Base-by-base conservation (phyloP, 805 yeast genomes). In the Sugiyamaella mastotermitis region DNA sequence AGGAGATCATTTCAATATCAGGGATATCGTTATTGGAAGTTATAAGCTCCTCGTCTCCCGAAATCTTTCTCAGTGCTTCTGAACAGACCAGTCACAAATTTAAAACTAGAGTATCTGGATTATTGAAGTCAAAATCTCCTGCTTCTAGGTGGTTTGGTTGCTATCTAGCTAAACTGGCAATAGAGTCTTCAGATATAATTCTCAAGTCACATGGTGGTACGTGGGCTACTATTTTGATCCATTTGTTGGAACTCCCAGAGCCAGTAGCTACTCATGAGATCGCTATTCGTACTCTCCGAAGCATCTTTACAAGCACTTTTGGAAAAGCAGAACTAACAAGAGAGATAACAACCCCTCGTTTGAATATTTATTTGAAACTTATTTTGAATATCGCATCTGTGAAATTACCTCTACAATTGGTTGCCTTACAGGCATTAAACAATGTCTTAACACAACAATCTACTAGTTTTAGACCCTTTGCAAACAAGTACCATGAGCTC, bases 241-340 rank as follows among this genome's bases (percentile, higher is more conserved):
- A 66, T 41, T 47, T 59, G 16, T 51, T 67, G 6, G 62, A 59
- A 27, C 56, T 64, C 11, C 60, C 59, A n/a, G 57, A 59, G 18
- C 48, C 54, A 5, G 39, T 51, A 6, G 46, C 58, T 3, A 53
- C 57, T 40, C 55, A 64, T 47, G 42, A 35, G 19, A 52, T 56
- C 23, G 51, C 53, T 5, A 49, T 60, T 14, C 31, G 43, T 25
- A 52, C 62, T 3, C 43, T 61, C 11, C 20, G 44, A 2, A 35
- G 37, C 44, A 28, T 61, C 45, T 51, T 55, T 21, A 19, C 39
- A 10, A 35, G 36, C 7, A 52, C 54, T 41, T 74, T 83, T 54
- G 90, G 86, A 1, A 87, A 87, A 53, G 85, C 94, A 1, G 79
- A 87, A 1, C 68, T 90, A 29, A 80, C 90, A 2, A 73, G 97